Conservation (phyloP, 306 rosid species). For the Rosa persica region DNA sequence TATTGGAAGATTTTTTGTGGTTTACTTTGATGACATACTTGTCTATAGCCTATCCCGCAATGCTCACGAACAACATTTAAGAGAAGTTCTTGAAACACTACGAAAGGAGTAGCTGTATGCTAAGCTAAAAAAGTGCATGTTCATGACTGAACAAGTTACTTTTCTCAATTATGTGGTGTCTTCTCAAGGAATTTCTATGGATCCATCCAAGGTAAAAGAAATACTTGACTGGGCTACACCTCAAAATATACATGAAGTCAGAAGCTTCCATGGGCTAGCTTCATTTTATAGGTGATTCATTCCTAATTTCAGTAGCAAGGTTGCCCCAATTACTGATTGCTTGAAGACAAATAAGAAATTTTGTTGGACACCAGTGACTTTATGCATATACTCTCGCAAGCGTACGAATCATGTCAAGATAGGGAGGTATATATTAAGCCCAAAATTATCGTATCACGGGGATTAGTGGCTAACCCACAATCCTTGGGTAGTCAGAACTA, state of each 20-base stretch:
- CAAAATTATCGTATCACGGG: no score
- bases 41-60: neutral
- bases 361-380: neutral
- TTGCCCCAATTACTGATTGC: neutral
- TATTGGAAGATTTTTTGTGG: neutral
- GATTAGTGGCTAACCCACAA: no score
- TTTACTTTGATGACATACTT: neutral
- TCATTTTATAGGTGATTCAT: neutral
- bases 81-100: neutral
- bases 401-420: no score
- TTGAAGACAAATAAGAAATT: neutral
- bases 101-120: neutral
- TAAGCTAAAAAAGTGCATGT: neutral
- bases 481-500: no score
- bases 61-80: neutral
- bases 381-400: no score
- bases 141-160: neutral
- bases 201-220: neutral
- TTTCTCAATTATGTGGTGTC: neutral
- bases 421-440: no score
- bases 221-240: neutral
- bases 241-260: neutral
- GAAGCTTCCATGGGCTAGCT: neutral
- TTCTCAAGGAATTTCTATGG: neutral
- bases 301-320: neutral